Evolutionary conservation across 805 yeast species (phyloP).

Genomic region (Yueomyces sp.): DNA sequence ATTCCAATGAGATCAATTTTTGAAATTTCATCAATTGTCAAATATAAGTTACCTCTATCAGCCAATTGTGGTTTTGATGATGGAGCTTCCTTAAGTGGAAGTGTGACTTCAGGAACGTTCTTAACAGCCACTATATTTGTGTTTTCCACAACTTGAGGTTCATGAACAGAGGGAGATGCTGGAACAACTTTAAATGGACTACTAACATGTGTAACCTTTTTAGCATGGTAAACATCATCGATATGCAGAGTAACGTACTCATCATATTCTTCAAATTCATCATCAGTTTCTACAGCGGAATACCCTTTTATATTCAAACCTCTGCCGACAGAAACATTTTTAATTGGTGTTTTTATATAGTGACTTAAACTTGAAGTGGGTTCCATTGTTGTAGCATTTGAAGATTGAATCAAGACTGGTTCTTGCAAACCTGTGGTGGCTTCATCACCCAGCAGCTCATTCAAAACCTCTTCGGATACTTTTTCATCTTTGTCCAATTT

Average conservation of each 20-base stretch:
- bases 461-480: constrained; percentile 6
- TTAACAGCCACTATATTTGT: background rate
- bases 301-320: constrained; percentile 13
- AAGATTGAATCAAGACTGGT: background rate
- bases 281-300: constrained; percentile 7
- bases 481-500: background rate
- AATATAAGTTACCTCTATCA: constrained; percentile 37
- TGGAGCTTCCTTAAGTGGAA: background rate
- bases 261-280: background rate
- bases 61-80: background rate
- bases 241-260: no score
- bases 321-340: constrained; percentile 11
- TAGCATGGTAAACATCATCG: background rate
- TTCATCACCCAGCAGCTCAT: constrained; percentile 3
- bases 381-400: background rate
- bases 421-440: background rate
- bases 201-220: constrained; percentile 7
- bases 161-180: background rate
- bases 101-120: background rate
- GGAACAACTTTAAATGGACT: constrained; percentile 19
- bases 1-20: constrained; percentile 31
- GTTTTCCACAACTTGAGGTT: background rate
- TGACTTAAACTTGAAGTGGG: background rate
- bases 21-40: constrained; percentile 34
- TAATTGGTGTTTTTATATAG: constrained; percentile 11